Conservation (phyloP, 208 protist genomes). For the Angomonas ambiguus region DNA sequence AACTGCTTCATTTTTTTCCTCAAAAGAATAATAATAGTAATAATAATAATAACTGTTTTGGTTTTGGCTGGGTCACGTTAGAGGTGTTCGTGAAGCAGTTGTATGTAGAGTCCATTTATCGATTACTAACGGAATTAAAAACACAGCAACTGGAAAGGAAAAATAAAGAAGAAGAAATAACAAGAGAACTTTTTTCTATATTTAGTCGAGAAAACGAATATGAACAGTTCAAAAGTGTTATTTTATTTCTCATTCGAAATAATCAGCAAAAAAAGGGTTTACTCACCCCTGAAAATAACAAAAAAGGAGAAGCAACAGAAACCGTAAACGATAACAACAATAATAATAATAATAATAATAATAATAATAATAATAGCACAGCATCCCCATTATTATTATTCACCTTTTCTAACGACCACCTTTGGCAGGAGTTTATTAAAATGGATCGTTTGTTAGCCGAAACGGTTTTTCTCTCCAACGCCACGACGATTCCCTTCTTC, state of each 20-base stretch:
- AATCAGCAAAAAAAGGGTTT: no score
- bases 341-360: constrained; percentile 1
- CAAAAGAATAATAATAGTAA: neutral
- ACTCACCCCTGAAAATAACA: no score
- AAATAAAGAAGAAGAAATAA: neutral
- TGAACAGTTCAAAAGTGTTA: neutral
- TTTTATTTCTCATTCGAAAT: neutral
- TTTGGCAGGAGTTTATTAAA: neutral
- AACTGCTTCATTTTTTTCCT: neutral
- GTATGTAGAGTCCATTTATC: neutral
- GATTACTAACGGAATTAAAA: neutral
- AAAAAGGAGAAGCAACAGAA: no score
- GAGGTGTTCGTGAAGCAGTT: neutral
- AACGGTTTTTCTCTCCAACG: neutral
- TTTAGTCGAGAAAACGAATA: neutral
- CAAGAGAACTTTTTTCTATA: neutral
- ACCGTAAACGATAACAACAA: no score
- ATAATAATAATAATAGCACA: neutral
- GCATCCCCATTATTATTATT: neutral
- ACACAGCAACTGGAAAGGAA: neutral
- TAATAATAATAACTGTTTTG: constrained; percentile 4
- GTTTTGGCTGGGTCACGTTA: neutral
- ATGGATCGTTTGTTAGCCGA: neutral
- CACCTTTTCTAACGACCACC: neutral
- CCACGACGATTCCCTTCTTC: neutral